Evolutionary conservation across 2,329 filamentous ascomycete species (phyloP).

Genomic region (Knoxdaviesia capensis): DNA sequence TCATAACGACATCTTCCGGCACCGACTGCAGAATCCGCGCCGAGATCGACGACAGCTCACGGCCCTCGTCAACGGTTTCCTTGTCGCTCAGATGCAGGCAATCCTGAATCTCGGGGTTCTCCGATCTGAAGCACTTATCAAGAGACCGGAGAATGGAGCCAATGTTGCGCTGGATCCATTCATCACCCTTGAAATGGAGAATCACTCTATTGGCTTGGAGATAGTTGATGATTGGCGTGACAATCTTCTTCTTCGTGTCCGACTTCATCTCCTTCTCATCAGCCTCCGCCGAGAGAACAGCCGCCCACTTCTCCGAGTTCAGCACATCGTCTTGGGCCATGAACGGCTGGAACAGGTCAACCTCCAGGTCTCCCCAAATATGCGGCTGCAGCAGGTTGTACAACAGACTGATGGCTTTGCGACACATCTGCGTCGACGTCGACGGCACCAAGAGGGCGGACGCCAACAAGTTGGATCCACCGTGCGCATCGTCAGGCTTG

Average conservation of each 20-base stretch:
- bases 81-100: constrained; percentile 62
- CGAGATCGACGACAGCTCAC: constrained; percentile 54
- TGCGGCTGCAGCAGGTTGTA: constrained; percentile 68
- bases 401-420: constrained; percentile 64
- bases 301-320: constrained; percentile 55
- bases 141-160: constrained; percentile 66
- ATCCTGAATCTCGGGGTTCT: constrained; percentile 84
- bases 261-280: constrained; percentile 45
- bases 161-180: constrained; percentile 74
- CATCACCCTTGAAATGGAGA: constrained; percentile 67
- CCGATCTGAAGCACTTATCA: constrained; percentile 73
- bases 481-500: constrained; percentile 34
- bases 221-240: constrained; percentile 80
- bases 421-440: constrained; percentile 57
- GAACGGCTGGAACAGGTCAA: constrained; percentile 56
- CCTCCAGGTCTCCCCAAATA: constrained; percentile 80
- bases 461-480: constrained; percentile 19
- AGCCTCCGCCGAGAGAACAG: constrained; percentile 36
- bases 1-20: constrained; percentile 50
- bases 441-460: constrained; percentile 18
- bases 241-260: constrained; percentile 50
- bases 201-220: constrained; percentile 83
- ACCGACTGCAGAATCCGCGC: constrained; percentile 75
- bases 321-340: constrained; percentile 38
- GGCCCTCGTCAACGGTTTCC: constrained; percentile 41